Evolutionary conservation across 768 basidiomycete genomes (phyloP).

Genomic region (Mycena galericulata): DNA sequence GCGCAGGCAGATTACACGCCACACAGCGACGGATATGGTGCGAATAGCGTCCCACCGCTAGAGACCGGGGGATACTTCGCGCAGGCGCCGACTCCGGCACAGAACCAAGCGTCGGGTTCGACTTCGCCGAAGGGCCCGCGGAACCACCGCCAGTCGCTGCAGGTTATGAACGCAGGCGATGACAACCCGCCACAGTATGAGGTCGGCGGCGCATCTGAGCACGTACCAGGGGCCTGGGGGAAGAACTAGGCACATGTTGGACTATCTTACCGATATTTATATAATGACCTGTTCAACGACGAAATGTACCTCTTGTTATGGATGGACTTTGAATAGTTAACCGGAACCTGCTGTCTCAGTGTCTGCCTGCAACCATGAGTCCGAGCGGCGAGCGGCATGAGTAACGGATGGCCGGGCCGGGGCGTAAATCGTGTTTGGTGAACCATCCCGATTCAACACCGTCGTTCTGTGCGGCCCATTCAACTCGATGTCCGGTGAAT

Average conservation of each 20-base stretch:
- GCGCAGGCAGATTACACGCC: constrained; percentile 66
- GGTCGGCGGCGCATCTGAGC: constrained; percentile 54
- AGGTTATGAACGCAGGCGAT: constrained; percentile 41
- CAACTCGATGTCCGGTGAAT: constrained; percentile 61
- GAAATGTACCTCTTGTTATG: constrained; percentile 2
- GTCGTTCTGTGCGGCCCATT: neutral
- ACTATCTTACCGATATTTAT: constrained; percentile 13
- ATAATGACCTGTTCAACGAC: constrained; percentile 7
- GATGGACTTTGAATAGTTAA: constrained; percentile 26
- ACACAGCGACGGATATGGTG: constrained; percentile 62
- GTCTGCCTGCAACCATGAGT: too few relatives aligned
- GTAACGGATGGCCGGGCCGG: too few relatives aligned
- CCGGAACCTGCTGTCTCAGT: neutral
- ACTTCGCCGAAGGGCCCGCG: constrained; percentile 34
- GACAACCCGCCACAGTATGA: constrained; percentile 81
- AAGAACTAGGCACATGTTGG: constrained; percentile 47
- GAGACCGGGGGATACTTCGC: constrained; percentile 26
- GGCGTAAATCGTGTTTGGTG: too few relatives aligned
- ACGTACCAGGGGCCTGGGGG: constrained; percentile 66
- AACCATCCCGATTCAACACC: too few relatives aligned
- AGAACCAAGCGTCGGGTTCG: constrained; percentile 25
- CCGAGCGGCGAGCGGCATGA: too few relatives aligned
- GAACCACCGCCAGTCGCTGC: constrained; percentile 32
- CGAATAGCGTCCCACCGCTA: constrained; percentile 57
- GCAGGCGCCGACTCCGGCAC: neutral